Percentiles rank a stretch among this genome's conserved stretches.
These are phyloP conservation scores for Calonectria pseudoreteaudii DNA, from an alignment of 2,329 filamentous ascomycete species.

Conservation along the genomic window DNA sequence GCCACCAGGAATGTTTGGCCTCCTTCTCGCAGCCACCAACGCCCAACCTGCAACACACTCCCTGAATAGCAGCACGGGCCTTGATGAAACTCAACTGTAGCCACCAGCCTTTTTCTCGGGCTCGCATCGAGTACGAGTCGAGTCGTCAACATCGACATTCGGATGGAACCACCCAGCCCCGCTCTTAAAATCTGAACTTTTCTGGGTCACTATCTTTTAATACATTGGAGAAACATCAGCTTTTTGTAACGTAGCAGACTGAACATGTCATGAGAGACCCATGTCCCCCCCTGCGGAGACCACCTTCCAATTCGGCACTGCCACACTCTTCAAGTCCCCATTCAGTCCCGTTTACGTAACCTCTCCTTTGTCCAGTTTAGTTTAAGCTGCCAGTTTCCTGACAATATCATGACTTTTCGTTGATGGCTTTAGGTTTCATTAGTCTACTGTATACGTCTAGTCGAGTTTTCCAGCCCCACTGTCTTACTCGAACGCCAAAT, in stretches of 20 bases:
- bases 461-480: neutral
- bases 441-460: neutral
- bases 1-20: neutral
- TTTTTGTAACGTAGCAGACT: too few species aligned
- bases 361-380: neutral
- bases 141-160: too few species aligned
- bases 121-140: too few species aligned
- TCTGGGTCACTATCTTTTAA: too few species aligned
- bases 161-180: too few species aligned
- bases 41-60: neutral
- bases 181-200: too few species aligned
- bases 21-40: neutral
- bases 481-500: neutral
- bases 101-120: too few species aligned
- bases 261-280: too few species aligned
- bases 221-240: too few species aligned
- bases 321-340: neutral
- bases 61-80: slow-evolving; percentile 10
- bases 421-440: neutral
- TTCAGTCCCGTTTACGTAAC: neutral
- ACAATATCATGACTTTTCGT: neutral
- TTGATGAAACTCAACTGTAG: neutral
- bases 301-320: neutral
- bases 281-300: neutral
- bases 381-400: neutral